phyloP scores from a whole-genome alignment of 495 filamentous ascomycete species.

The Pseudoneurospora amorphoporcata region DNA sequence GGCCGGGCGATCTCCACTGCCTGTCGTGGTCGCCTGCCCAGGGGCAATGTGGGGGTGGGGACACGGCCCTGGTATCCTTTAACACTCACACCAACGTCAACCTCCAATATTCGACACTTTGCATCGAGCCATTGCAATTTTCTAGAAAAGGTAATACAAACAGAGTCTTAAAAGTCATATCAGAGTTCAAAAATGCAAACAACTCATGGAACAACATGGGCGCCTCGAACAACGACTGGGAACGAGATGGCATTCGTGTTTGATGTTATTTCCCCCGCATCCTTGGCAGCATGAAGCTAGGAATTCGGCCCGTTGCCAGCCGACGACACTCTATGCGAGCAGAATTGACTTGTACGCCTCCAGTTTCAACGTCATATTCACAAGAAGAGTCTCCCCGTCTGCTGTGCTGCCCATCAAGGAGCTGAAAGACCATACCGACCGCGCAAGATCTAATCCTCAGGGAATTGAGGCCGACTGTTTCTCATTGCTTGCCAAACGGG shows the following conservation, averaged over 20 bases:
- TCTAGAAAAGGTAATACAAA: not conserved
- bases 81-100: not conserved
- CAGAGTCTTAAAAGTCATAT: not conserved
- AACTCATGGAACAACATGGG: not conserved
- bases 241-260: not conserved
- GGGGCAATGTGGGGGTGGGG: not conserved
- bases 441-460: not conserved
- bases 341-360: not conserved
- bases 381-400: not conserved
- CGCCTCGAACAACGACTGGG: not conserved
- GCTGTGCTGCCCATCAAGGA: not conserved
- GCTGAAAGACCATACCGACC: not conserved
- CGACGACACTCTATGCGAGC: not conserved
- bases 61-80: not conserved
- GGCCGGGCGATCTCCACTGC: not conserved
- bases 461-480: not conserved
- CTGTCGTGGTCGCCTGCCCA: not conserved
- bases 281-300: not conserved
- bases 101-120: not conserved
- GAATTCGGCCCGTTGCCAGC: not conserved
- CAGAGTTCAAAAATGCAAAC: not conserved
- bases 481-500: not conserved
- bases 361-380: not conserved
- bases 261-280: not conserved
- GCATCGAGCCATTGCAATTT: not conserved